phyloP scores from a whole-genome alignment of 768 basidiomycete genomes.

The Chalciporus pseudorubinellus region DNA sequence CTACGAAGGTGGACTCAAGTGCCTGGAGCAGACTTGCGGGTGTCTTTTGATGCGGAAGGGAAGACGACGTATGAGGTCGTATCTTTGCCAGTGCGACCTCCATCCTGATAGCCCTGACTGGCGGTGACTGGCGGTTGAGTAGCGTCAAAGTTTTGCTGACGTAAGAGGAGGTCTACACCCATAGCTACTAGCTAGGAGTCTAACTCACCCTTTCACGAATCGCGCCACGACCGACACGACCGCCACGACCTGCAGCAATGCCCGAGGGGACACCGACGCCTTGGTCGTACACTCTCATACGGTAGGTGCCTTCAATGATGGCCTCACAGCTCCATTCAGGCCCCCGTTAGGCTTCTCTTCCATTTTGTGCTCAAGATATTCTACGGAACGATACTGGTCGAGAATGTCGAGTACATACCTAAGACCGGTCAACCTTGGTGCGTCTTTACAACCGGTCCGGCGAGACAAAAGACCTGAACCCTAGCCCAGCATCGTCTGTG shows the following conservation, averaged over 20 bases:
- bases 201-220: not conserved
- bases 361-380: slow-evolving; percentile 87
- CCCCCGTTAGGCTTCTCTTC: slow-evolving; percentile 54
- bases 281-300: slow-evolving; percentile 68
- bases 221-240: not conserved
- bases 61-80: slow-evolving; percentile 78
- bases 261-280: slow-evolving; percentile 42
- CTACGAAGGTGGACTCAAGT: slow-evolving; percentile 75
- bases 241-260: slow-evolving; percentile 23
- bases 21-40: slow-evolving; percentile 84
- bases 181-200: no score
- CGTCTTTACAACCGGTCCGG: slow-evolving; percentile 9
- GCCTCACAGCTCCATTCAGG: slow-evolving; percentile 1
- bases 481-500: slow-evolving; percentile 65
- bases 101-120: slow-evolving; percentile 43
- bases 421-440: slow-evolving; percentile 74
- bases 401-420: slow-evolving; percentile 71
- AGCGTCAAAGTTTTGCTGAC: slow-evolving; percentile 35
- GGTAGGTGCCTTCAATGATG: slow-evolving; percentile 38
- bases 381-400: slow-evolving; percentile 85
- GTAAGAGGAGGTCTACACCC: no score
- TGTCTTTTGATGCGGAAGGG: slow-evolving; percentile 82
- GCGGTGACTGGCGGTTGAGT: no score
- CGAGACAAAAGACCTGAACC: not conserved
- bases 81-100: slow-evolving; percentile 79